These are phyloP conservation scores for Hypoxylon sp. DNA, from an alignment of 2,329 filamentous ascomycete genomes.

Conservation along the genomic window DNA sequence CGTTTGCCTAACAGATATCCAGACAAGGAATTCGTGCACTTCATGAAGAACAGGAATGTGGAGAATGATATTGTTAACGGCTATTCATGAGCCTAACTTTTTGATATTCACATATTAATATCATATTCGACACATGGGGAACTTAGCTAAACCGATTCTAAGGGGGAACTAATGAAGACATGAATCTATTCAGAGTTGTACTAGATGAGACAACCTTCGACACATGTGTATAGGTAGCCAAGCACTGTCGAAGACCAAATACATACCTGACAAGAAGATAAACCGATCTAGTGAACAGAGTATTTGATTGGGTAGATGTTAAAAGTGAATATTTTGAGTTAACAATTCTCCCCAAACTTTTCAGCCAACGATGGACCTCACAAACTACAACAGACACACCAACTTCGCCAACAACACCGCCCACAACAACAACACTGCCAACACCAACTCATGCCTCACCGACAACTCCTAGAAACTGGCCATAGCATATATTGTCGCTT, in stretches of 20 bases:
- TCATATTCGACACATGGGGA: not conserved
- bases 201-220: too few species aligned
- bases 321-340: constrained; percentile 7
- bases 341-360: constrained; percentile 16
- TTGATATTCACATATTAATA: not conserved
- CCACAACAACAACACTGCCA: constrained; percentile 20
- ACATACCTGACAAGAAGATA: not conserved
- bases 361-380: constrained; percentile 11
- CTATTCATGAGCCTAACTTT: constrained; percentile 37
- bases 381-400: constrained; percentile 1
- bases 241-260: not conserved
- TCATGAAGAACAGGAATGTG: constrained; percentile 54
- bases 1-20: constrained; percentile 9
- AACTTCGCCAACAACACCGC: constrained; percentile 14
- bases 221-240: too few species aligned
- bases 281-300: not conserved
- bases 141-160: not conserved
- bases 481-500: not conserved
- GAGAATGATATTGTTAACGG: constrained; percentile 52
- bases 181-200: too few species aligned
- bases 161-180: too few species aligned
- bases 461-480: not conserved
- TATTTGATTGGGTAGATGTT: constrained; percentile 9
- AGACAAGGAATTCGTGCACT: constrained; percentile 57
- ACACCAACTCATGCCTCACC: constrained; percentile 7